Conservation (phyloP, 805 yeast genomes). For the Cyberlindnera japonica region DNA sequence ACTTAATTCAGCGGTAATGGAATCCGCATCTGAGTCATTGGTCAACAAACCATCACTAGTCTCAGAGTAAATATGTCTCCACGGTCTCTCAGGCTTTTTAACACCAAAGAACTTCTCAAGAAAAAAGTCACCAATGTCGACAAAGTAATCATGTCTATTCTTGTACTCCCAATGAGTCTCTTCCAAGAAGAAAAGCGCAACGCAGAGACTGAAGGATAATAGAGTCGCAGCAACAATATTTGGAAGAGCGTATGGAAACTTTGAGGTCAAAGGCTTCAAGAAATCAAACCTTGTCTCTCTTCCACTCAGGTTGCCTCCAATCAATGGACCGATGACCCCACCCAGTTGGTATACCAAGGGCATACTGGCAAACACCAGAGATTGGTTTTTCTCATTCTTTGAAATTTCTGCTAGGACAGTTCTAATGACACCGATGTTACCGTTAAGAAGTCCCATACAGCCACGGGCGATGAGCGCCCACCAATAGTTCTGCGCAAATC, state of each 20-base stretch:
- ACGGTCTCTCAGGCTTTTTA: slow-evolving; percentile 6
- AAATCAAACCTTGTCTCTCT: slow-evolving; percentile 13
- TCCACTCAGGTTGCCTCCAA: slow-evolving; percentile 18
- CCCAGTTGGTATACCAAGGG: slow-evolving; percentile 20
- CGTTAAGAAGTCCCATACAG: slow-evolving; percentile 18
- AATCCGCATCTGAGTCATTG: slow-evolving; percentile 1
- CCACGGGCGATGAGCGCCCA: slow-evolving; percentile 19
- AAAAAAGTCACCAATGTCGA: slow-evolving; percentile 13
- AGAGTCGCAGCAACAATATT: slow-evolving; percentile 13
- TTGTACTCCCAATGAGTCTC: slow-evolving; percentile 19
- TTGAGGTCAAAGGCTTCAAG: slow-evolving; percentile 8
- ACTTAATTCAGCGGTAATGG: background rate
- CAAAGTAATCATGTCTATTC: slow-evolving; percentile 17
- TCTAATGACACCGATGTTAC: slow-evolving; percentile 19
- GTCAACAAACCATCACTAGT: slow-evolving; percentile 3
- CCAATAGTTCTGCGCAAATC: slow-evolving; percentile 16
- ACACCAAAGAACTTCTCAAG: slow-evolving; percentile 5
- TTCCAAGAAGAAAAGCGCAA: slow-evolving; percentile 18
- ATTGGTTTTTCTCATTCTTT: slow-evolving; percentile 18
- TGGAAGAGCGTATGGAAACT: slow-evolving; percentile 18
- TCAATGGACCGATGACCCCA: slow-evolving; percentile 17
- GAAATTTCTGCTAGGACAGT: slow-evolving; percentile 19
- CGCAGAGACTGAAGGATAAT: slow-evolving; percentile 3
- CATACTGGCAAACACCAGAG: slow-evolving; percentile 19
- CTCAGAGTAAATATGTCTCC: slow-evolving; percentile 5